Percentiles rank a stretch among this genome's conserved stretches.
Conservation (phyloP, 495 filamentous ascomycete genomes). For the Lasiosphaeriaceae sp. region DNA sequence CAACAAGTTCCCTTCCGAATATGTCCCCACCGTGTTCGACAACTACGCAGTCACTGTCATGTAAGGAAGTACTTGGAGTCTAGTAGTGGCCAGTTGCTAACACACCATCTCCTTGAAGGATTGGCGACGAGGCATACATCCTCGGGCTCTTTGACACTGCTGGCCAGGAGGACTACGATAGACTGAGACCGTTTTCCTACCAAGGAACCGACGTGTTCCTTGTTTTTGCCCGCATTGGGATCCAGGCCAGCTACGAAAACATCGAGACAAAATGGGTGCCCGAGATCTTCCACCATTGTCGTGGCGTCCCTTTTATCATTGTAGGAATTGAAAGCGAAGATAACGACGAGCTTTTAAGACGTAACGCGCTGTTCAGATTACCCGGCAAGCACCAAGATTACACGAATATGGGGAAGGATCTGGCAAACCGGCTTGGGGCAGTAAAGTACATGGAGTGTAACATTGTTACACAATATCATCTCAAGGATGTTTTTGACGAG, state of each 20-base stretch:
- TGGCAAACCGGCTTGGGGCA: background rate
- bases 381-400: background rate
- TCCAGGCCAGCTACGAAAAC: background rate
- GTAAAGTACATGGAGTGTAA: background rate
- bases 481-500: background rate
- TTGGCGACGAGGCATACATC: background rate
- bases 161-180: background rate
- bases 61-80: background rate
- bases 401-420: background rate
- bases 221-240: background rate
- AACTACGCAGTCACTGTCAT: background rate
- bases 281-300: background rate
- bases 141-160: background rate
- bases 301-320: background rate
- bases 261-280: background rate
- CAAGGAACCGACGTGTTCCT: background rate
- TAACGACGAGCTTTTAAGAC: background rate
- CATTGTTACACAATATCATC: background rate
- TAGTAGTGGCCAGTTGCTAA: background rate
- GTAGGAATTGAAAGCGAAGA: background rate
- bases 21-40: slow-evolving; percentile 1
- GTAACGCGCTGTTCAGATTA: background rate
- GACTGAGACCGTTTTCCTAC: background rate
- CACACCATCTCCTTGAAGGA: background rate
- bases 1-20: background rate